phyloP scores from a whole-genome alignment of 306 rosid species.

The Coriaria nepalensis region DNA sequence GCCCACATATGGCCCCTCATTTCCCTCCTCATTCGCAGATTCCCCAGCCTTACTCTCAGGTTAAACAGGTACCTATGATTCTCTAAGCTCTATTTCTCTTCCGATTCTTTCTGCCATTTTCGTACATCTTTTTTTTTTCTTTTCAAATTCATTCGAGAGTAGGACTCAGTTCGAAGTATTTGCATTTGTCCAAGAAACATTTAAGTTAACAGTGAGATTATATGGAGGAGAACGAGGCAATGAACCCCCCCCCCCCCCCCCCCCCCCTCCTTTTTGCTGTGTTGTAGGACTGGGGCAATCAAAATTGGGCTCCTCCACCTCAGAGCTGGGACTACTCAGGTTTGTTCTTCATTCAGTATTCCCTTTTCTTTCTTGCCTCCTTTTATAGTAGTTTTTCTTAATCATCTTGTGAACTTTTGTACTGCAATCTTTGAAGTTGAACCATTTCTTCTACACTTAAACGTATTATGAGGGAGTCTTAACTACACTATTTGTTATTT shows the following conservation, averaged over 20 bases:
- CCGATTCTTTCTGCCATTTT: neutral
- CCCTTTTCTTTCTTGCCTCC: neutral
- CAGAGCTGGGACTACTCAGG: conserved; percentile 62
- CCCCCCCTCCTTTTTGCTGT: no score
- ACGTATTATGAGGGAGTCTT: neutral
- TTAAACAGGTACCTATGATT: conserved; percentile 11
- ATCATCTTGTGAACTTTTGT: neutral
- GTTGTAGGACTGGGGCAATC: conserved; percentile 66
- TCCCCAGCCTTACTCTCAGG: conserved; percentile 58
- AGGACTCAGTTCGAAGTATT: neutral
- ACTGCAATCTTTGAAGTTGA: no score
- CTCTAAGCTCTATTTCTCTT: neutral
- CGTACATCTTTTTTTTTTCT: neutral
- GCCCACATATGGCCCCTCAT: conserved; percentile 29
- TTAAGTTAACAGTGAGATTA: no score
- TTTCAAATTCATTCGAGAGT: neutral
- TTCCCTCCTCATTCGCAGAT: conserved; percentile 46
- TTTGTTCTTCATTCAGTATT: conserved; percentile 14
- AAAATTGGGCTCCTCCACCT: conserved; percentile 37
- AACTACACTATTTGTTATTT: neutral
- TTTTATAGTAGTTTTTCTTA: neutral
- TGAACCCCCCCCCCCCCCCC: no score
- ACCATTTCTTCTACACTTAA: no score
- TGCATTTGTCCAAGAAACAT: neutral
- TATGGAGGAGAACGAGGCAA: no score